phyloP scores from a whole-genome alignment of 805 yeast genomes.

The Blastobotrys peoriensis region DNA sequence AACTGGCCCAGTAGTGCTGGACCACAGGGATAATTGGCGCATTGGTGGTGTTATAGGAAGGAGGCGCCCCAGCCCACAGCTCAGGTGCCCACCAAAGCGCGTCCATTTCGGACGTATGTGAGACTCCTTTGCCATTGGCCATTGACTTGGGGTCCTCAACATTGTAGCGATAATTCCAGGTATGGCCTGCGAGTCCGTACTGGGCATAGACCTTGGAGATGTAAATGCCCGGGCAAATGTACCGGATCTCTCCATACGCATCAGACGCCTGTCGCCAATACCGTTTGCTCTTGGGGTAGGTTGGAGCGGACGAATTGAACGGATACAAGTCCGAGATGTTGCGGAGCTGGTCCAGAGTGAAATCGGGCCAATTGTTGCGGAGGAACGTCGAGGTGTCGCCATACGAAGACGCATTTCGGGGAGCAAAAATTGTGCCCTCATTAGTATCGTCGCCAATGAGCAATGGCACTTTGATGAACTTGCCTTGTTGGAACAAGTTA shows the following conservation, averaged over 20 bases:
- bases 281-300: constrained; percentile 7
- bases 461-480: constrained; percentile 13
- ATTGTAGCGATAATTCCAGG: not conserved
- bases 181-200: not conserved
- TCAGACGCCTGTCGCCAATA: constrained; percentile 5
- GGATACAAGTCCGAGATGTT: not conserved
- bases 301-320: not conserved
- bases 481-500: constrained; percentile 10
- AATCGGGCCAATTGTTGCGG: not conserved
- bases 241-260: constrained; percentile 12
- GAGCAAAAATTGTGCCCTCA: constrained; percentile 18
- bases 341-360: not conserved
- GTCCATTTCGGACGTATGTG: not conserved
- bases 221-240: constrained; percentile 12
- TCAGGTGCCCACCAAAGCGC: not conserved
- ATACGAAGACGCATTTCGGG: not conserved
- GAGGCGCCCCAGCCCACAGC: not conserved
- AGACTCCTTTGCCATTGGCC: not conserved
- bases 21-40: not conserved
- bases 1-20: not conserved
- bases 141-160: not conserved
- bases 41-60: not conserved
- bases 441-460: constrained; percentile 16
- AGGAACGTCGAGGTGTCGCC: not conserved
- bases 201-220: not conserved